phyloP scores from a whole-genome alignment of 2,329 filamentous ascomycete genomes.

The Monosporascus sp. region DNA sequence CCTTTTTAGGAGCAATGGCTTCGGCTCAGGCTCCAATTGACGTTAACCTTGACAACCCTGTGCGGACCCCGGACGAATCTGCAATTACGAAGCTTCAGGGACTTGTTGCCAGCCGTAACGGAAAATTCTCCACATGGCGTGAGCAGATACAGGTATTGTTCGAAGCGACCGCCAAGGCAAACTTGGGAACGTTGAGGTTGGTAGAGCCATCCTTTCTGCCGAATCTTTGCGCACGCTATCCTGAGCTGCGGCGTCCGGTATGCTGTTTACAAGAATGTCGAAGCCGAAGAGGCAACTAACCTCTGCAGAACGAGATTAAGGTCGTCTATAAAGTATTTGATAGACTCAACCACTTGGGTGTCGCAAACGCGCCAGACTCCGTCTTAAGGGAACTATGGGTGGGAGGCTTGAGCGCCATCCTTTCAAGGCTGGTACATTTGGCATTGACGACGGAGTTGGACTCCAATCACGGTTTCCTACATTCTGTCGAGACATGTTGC shows the following conservation, averaged over 20 bases:
- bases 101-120: slow-evolving; percentile 17
- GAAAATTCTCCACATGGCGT: slow-evolving; percentile 18
- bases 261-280: slow-evolving; percentile 19
- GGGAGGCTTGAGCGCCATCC: no score
- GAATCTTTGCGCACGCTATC: slow-evolving; percentile 20
- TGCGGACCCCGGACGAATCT: slow-evolving; percentile 6
- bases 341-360: slow-evolving; percentile 11
- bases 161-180: slow-evolving; percentile 18
- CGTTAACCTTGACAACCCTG: neutral
- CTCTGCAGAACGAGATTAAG: slow-evolving; percentile 16
- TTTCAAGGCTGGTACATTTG: no score
- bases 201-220: slow-evolving; percentile 18
- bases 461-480: no score
- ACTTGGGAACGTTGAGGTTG: slow-evolving; percentile 18
- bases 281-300: slow-evolving; percentile 24
- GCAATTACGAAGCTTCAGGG: slow-evolving; percentile 15
- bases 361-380: slow-evolving; percentile 13
- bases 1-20: no score
- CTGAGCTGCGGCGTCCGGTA: slow-evolving; percentile 7
- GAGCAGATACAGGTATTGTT: slow-evolving; percentile 20
- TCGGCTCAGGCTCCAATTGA: neutral
- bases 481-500: no score
- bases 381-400: slow-evolving; percentile 7
- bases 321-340: slow-evolving; percentile 15
- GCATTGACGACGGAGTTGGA: no score